Conservation (phyloP, 129 eudicot species). For the Helianthus tuberosus region DNA sequence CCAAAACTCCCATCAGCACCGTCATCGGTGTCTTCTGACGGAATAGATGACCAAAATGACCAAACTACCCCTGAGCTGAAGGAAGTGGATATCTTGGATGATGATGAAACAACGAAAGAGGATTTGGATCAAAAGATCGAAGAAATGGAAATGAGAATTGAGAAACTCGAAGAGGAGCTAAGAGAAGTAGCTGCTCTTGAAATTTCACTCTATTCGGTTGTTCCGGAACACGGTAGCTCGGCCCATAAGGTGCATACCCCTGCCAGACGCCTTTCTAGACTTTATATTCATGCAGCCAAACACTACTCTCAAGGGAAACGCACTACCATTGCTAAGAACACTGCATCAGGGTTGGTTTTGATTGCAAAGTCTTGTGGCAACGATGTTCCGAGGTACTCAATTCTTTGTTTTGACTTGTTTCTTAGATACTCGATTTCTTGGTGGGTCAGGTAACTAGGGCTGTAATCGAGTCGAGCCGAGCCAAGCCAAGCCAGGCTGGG, state of each 20-base stretch:
- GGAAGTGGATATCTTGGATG: slow-evolving; percentile 47
- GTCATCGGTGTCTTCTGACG: slow-evolving; percentile 69
- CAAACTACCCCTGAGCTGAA: slow-evolving; percentile 43
- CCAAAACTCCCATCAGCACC: slow-evolving; percentile 72
- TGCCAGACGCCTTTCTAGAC: slow-evolving; percentile 96
- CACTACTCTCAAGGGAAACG: slow-evolving; percentile 78
- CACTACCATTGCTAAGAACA: slow-evolving; percentile 79
- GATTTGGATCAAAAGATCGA: slow-evolving; percentile 57
- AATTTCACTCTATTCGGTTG: slow-evolving; percentile 85
- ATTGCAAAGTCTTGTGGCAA: slow-evolving; percentile 88
- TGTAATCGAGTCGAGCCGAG: too few species aligned
- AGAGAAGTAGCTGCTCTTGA: slow-evolving; percentile 99
- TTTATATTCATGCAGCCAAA: slow-evolving; percentile 89
- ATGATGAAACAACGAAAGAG: slow-evolving; percentile 53
- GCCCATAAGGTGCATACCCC: slow-evolving; percentile 99
- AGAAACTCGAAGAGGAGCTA: slow-evolving; percentile 84
- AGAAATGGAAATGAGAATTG: slow-evolving; percentile 83
- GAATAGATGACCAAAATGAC: slow-evolving; percentile 46
- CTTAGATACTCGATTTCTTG: too few species aligned
- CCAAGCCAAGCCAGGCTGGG: too few species aligned
- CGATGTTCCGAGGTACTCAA: slow-evolving; percentile 82
- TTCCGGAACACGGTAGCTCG: slow-evolving; percentile 92
- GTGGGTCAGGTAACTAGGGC: background rate
- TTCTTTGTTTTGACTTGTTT: background rate
- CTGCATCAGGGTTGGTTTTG: slow-evolving; percentile 87